phyloP scores from a whole-genome alignment of 306 rosid species.

The Prunus mume region DNA sequence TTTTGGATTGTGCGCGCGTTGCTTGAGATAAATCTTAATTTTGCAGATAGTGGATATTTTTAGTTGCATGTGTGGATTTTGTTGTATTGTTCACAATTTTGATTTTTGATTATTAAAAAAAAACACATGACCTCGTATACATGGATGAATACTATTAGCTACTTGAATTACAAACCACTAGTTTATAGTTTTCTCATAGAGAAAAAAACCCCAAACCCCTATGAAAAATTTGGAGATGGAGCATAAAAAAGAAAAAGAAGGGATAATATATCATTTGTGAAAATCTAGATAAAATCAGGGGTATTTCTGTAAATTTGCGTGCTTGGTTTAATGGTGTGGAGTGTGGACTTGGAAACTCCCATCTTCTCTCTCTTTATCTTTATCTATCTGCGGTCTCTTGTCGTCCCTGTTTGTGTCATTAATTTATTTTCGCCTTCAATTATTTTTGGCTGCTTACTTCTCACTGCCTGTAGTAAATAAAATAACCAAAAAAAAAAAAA shows the following conservation, averaged over 20 bases:
- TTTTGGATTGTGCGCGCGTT: no score
- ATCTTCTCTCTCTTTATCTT: background rate
- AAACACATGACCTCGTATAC: no score
- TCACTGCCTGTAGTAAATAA: background rate
- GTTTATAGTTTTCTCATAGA: no score
- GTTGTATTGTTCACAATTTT: no score
- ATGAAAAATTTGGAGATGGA: no score
- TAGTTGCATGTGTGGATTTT: no score
- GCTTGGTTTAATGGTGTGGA: background rate
- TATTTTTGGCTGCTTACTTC: background rate
- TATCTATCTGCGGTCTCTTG: background rate
- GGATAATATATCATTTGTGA: background rate
- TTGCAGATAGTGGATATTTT: no score
- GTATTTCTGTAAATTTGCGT: background rate
- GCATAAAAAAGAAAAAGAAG: background rate
- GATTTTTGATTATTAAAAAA: no score
- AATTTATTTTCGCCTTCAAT: background rate
- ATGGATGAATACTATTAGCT: no score
- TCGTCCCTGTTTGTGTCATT: background rate
- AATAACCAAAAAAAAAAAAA: background rate
- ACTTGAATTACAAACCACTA: no score
- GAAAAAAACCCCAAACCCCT: no score
- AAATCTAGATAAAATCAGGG: slow-evolving; percentile 25
- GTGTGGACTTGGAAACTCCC: background rate
- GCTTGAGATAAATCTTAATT: no score